Evolutionary conservation across 805 yeast genomes (phyloP).

Genomic region (Yamadazyma scolyti): DNA sequence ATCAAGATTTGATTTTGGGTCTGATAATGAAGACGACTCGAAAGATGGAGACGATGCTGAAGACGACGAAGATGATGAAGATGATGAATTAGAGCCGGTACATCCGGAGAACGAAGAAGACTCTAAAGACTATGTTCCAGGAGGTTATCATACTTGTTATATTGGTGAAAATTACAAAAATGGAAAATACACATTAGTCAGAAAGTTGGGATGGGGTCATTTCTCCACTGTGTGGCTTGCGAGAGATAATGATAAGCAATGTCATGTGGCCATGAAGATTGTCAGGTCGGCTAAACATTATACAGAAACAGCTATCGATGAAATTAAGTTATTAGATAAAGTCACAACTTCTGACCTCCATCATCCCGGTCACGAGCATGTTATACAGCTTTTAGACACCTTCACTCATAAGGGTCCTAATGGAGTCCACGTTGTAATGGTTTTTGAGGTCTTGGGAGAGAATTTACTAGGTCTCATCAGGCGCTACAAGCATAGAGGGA

Average conservation of each 20-base stretch:
- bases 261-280: constrained; percentile 91
- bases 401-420: constrained; percentile 86
- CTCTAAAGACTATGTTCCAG: constrained; percentile 76
- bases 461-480: constrained; percentile 81
- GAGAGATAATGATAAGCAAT: constrained; percentile 46
- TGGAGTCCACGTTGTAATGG: constrained; percentile 95
- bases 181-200: constrained; percentile 70
- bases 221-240: constrained; percentile 96
- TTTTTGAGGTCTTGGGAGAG: constrained; percentile 95
- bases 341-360: constrained; percentile 58
- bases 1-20: constrained; percentile 12
- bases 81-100: constrained; percentile 21
- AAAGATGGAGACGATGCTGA: constrained; percentile 10
- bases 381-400: constrained; percentile 76
- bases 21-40: constrained; percentile 10
- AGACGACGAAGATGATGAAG: constrained; percentile 24
- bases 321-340: constrained; percentile 71
- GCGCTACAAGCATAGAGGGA: constrained; percentile 71
- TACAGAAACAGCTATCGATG: constrained; percentile 93
- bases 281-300: constrained; percentile 89
- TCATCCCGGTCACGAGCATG: constrained; percentile 80
- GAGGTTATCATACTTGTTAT: constrained; percentile 94
- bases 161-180: constrained; percentile 83
- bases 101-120: constrained; percentile 73
- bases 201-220: constrained; percentile 99